Conservation (phyloP, 495 filamentous ascomycete species). For the Penicillium macrosclerotiorum region DNA sequence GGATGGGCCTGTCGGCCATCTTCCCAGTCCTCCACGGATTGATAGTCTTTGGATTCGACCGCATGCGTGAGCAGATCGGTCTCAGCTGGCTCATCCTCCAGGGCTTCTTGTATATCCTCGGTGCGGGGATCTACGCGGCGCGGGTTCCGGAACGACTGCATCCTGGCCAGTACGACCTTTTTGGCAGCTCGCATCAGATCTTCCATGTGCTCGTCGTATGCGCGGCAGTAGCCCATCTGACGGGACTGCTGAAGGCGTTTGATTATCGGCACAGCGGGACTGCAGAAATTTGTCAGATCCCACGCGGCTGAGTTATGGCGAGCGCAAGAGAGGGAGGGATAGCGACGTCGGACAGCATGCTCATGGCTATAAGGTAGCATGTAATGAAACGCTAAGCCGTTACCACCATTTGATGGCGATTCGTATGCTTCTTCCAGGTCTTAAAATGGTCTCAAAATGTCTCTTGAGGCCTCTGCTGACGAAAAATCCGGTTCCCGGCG, state of each 20-base stretch:
- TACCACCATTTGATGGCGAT: constrained; percentile 5
- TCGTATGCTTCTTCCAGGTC: neutral
- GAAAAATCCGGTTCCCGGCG: constrained; percentile 20
- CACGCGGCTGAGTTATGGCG: constrained; percentile 24
- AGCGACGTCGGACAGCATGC: constrained; percentile 26
- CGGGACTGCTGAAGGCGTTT: constrained; percentile 56
- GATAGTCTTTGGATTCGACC: constrained; percentile 53
- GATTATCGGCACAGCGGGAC: constrained; percentile 52
- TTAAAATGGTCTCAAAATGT: neutral
- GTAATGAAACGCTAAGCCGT: constrained; percentile 22
- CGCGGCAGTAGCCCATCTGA: constrained; percentile 56
- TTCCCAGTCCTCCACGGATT: constrained; percentile 79
- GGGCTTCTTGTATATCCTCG: constrained; percentile 80
- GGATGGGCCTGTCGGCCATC: constrained; percentile 79
- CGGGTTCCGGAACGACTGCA: constrained; percentile 50
- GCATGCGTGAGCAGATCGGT: constrained; percentile 69
- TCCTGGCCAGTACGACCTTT: constrained; percentile 58
- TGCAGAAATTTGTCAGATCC: constrained; percentile 38
- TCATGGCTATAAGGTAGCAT: constrained; percentile 28
- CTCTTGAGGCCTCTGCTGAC: constrained; percentile 22
- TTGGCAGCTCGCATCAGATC: constrained; percentile 62
- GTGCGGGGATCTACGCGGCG: constrained; percentile 78
- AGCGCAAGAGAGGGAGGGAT: constrained; percentile 7
- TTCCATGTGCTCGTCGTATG: constrained; percentile 65
- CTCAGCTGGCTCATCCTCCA: constrained; percentile 79